Conservation (phyloP, 176 grass and related monocot genomes). For the Eleusine indica region DNA sequence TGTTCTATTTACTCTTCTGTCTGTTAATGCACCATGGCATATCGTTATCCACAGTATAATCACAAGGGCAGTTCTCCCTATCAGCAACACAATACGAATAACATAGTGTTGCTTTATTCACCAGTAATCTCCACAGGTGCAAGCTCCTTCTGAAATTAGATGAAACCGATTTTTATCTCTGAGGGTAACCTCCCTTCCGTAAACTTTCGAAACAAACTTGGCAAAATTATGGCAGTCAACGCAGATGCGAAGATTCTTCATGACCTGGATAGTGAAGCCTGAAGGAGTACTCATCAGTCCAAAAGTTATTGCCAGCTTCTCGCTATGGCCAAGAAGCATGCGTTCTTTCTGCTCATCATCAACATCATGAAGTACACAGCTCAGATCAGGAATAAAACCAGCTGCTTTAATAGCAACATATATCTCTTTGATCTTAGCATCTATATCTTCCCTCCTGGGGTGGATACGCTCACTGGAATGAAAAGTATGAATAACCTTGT, state of each 20-base stretch:
- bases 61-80: not conserved
- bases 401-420: constrained; percentile 63
- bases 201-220: constrained; percentile 71
- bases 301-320: constrained; percentile 81
- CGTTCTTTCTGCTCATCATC: constrained; percentile 86
- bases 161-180: constrained; percentile 82
- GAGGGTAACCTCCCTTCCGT: constrained; percentile 59
- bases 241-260: constrained; percentile 85
- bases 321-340: constrained; percentile 68
- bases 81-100: constrained; percentile 18
- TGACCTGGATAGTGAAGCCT: constrained; percentile 44
- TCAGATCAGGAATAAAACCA: constrained; percentile 69
- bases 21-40: constrained; percentile 15
- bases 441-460: constrained; percentile 63
- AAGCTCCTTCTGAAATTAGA: constrained; percentile 50
- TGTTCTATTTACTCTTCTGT: not conserved
- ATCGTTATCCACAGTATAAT: not conserved
- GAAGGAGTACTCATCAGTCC: constrained; percentile 64
- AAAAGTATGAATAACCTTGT: constrained; percentile 68
- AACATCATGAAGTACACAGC: constrained; percentile 81
- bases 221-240: constrained; percentile 88
- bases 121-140: constrained; percentile 79
- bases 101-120: constrained; percentile 34
- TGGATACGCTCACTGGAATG: constrained; percentile 59
- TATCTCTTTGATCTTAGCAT: constrained; percentile 61